Evolutionary conservation across 257 asterid genomes (phyloP), one percentile per base, ranked within the genome.

Genomic region (Solanum commersonii): DNA sequence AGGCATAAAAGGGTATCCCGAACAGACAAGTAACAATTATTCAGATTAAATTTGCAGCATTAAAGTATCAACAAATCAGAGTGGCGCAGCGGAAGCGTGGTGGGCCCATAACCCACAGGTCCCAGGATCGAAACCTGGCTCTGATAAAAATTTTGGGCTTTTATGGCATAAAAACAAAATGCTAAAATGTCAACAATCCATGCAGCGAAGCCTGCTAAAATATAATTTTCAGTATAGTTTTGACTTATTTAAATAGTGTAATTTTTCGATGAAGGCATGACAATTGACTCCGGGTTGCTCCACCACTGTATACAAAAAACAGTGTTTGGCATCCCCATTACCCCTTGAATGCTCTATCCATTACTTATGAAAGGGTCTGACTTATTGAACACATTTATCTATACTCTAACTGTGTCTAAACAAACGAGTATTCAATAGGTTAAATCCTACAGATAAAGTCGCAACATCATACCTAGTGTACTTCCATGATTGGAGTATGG

Each of bases 91-190:
- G 92, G 92, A 91, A 92, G 94, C 93, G 92, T 92, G 94, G 98
- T 96, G 98, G 98, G 98, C 98, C 98, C 94, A 96, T 94, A 96
- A 96, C 99, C 99, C 98, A 95, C 98, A 95, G 99, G 99, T 95
- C 98, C 96, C 95, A 97, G 98, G 99, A 97, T 96, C 96, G 98
- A 97, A 96, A 97, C 98, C 97, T 94, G 94, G 96, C 98, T 97
- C 95, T 95, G 98, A 95, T 96, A 71, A n/a, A n/a, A n/a, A n/a
- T n/a, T n/a, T 4, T 4, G 12, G 46, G 16, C 15, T 33, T 16
- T 33, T 34, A 72, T 72, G 42, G 13, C 4, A 31, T 22, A 72
- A 72, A 65, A 67, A 25, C 25, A 59, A 20, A 59, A 20, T 6
- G 11, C 20, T 10, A 63, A 63, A 65, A 65, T 65, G 15, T 65